Evolutionary conservation across 768 basidiomycete species (phyloP).

Genomic region (Pilatotrama ljubarskyi): DNA sequence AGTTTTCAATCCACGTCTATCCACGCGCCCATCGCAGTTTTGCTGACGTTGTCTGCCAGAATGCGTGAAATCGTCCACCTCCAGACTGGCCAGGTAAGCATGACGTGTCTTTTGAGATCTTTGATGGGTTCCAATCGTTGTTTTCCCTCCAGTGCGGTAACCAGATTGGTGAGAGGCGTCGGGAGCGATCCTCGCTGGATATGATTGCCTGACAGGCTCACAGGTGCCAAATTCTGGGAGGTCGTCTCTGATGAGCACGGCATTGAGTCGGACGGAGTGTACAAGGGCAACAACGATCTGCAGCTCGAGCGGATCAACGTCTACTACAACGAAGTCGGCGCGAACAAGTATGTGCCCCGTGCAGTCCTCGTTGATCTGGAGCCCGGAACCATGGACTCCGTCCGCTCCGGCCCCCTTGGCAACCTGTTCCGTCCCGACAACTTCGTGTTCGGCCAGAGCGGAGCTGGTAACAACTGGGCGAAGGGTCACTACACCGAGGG

Average conservation of each 20-base stretch:
- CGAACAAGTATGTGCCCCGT: slow-evolving; percentile 97
- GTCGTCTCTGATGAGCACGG: slow-evolving; percentile 98
- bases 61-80: slow-evolving; percentile 99
- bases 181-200: slow-evolving; percentile 11
- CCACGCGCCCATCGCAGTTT: slow-evolving; percentile 18
- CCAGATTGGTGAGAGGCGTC: slow-evolving; percentile 82
- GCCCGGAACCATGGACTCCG: slow-evolving; percentile 95
- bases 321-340: slow-evolving; percentile 96
- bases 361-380: slow-evolving; percentile 97
- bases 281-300: slow-evolving; percentile 91
- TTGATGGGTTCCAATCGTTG: slow-evolving; percentile 26
- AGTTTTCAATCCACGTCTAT: slow-evolving; percentile 1
- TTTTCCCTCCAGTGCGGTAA: slow-evolving; percentile 80
- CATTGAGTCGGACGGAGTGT: slow-evolving; percentile 89
- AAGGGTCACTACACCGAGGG: slow-evolving; percentile 98
- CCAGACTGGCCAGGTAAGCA: slow-evolving; percentile 92
- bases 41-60: slow-evolving; percentile 44
- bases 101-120: background rate
- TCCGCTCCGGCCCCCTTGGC: slow-evolving; percentile 88
- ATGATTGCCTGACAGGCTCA: slow-evolving; percentile 18
- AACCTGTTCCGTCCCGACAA: slow-evolving; percentile 96
- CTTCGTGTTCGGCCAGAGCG: slow-evolving; percentile 97
- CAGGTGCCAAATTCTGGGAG: slow-evolving; percentile 97
- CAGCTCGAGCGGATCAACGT: slow-evolving; percentile 98
- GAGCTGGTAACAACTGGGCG: slow-evolving; percentile 99